Percentiles rank a stretch among this genome's conserved stretches.
Evolutionary conservation across 805 yeast species (phyloP).

Genomic region (Candida stauntonica): DNA sequence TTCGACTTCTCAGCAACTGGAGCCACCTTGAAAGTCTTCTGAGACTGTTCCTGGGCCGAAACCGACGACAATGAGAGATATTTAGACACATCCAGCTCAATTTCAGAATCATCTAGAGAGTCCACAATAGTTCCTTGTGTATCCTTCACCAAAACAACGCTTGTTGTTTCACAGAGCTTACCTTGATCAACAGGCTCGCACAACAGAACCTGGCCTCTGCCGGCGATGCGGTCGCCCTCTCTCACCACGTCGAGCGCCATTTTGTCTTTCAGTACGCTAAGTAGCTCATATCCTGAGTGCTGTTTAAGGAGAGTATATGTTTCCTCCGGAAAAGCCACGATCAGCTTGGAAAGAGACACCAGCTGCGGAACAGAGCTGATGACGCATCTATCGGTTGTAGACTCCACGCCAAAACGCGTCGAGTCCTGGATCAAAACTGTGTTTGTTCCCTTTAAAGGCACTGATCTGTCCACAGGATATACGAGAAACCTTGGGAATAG

Average conservation of each 20-base stretch:
- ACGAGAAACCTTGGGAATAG: conserved; percentile 13
- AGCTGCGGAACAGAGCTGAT: conserved; percentile 14
- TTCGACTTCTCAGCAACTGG: no score
- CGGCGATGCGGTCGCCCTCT: conserved; percentile 18
- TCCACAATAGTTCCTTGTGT: background rate
- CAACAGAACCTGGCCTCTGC: conserved; percentile 43
- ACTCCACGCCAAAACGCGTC: conserved; percentile 15
- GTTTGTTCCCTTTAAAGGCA: conserved; percentile 2
- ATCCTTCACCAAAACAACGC: conserved; percentile 47
- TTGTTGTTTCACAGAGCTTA: conserved; percentile 39
- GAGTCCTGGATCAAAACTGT: conserved; percentile 9
- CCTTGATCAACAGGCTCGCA: conserved; percentile 81
- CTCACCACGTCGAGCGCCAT: conserved; percentile 14
- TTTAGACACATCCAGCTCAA: conserved; percentile 15
- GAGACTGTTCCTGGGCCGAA: no score
- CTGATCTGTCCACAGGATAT: conserved; percentile 5
- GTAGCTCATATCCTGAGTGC: conserved; percentile 16
- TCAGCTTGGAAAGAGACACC: conserved; percentile 15
- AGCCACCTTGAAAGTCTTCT: no score
- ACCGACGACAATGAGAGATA: conserved; percentile 12
- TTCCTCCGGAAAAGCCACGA: conserved; percentile 23
- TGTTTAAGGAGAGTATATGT: conserved; percentile 17
- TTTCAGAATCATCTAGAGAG: background rate
- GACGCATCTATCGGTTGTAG: conserved; percentile 20
- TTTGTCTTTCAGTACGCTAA: conserved; percentile 6